Conservation (phyloP, 1,284 basidiomycete species). For the Quambalaria eucalypti region DNA sequence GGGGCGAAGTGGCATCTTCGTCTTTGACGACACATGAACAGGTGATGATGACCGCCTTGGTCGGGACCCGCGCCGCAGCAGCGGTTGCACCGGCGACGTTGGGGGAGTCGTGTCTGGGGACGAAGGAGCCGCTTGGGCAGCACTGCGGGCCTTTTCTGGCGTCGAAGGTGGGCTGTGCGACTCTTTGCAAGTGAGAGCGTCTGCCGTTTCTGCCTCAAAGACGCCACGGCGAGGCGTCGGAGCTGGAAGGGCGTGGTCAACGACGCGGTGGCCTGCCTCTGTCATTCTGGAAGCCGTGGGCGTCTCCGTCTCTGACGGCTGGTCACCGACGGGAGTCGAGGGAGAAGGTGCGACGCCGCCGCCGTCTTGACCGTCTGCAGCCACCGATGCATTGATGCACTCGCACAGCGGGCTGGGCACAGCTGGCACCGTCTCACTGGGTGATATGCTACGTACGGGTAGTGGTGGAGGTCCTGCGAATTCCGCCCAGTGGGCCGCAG, state of each 20-base stretch:
- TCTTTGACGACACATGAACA: neutral
- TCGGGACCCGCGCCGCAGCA: conserved; percentile 6
- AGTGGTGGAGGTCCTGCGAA: conserved; percentile 24
- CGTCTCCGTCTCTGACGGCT: no score
- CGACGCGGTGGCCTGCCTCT: no score
- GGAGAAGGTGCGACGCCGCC: neutral
- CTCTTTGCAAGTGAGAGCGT: neutral
- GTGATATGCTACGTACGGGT: conserved; percentile 22
- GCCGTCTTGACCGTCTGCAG: conserved; percentile 1
- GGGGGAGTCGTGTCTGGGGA: conserved; percentile 3
- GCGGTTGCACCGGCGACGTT: neutral
- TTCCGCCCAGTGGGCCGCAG: conserved; percentile 10
- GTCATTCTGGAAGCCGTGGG: no score
- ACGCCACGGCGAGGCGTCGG: conserved; percentile 12
- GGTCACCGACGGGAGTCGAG: neutral
- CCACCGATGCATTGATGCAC: conserved; percentile 15
- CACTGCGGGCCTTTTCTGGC: neutral
- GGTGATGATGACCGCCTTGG: conserved; percentile 25
- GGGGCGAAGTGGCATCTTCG: conserved; percentile 27
- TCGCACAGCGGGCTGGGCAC: conserved; percentile 37
- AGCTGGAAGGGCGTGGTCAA: neutral
- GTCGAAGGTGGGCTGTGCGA: neutral
- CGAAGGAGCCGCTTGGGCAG: neutral
- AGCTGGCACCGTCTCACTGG: conserved; percentile 35
- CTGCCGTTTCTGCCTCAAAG: neutral